Evolutionary conservation across 768 basidiomycete genomes (phyloP), one percentile per base, ranked within the genome.

Genomic region (Epithele typhae): DNA sequence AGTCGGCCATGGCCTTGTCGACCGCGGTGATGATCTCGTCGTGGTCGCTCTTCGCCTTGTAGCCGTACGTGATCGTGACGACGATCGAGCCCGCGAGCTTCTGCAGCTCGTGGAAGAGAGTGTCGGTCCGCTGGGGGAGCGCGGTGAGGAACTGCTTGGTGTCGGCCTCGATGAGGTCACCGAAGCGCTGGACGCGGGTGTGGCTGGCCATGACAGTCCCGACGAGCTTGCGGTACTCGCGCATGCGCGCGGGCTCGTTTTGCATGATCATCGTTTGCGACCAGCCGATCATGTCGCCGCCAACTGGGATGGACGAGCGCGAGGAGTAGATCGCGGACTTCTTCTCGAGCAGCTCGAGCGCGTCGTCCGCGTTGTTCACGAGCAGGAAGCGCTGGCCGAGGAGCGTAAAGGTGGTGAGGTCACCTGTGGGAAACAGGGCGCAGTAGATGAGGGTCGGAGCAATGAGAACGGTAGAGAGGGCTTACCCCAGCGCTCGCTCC

Each of bases 131-230:
- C 1, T 61, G 58, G 5, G 70, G 60, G 5, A 75, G 59, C 1
- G 69, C 70, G 15, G 64, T 56, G 17, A 79, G 58, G 61, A 77
- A 75, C n/a, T 60, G 61, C 5, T 60, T 67, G 1, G 74, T 70
- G 43, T 77, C 74, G 1, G 58, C 34, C 49, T 75, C 69, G 45
- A 76, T 65, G 24, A 68, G 52, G 2, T 55, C 40, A 22, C 65
- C 60, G 53, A 66, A 74, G 15, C 55, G 51, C 8, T 59, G 58
- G 44, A 74, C 61, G 14, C 66, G 55, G 2, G 64, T 61, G 1
- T 66, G 66, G 22, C 66, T 68, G 0, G 73, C 77, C 30, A 78
- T 66, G 37, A 70, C 64, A 1, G 65, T 61, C 6, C 69, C 66
- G 48, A 75, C 55, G 15, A 70, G 14, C 27, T 30, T 30, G 27